A percentile compares a stretch with the other conserved stretches of the same genome.
Evolutionary conservation across 257 asterid species (phyloP).

Genomic region (Paulownia fortunei): DNA sequence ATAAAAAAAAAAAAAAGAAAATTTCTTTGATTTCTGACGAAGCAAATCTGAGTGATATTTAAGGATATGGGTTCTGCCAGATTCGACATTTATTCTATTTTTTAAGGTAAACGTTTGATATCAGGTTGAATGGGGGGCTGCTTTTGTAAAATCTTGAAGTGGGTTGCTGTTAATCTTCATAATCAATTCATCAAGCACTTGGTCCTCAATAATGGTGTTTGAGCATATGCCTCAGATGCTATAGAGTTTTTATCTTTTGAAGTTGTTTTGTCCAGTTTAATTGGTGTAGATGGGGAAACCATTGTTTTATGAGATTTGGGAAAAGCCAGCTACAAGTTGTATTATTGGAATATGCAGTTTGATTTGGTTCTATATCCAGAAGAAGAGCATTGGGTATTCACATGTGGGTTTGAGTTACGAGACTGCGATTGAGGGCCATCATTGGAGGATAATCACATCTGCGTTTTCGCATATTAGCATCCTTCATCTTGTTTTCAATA

Average conservation of each 20-base stretch:
- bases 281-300: constrained; percentile 85
- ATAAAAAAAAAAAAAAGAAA: no score
- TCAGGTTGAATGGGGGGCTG: constrained; percentile 20
- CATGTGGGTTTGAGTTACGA: constrained; percentile 93
- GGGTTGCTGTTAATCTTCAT: constrained; percentile 25
- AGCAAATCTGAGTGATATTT: neutral
- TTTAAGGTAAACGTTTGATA: constrained; percentile 9
- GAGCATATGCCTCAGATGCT: constrained; percentile 21
- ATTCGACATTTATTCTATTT: neutral
- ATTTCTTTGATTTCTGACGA: constrained; percentile 24
- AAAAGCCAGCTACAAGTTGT: constrained; percentile 94
- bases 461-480: constrained; percentile 94
- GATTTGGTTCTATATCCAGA: constrained; percentile 90
- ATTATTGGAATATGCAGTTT: constrained; percentile 74
- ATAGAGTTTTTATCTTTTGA: neutral
- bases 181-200: constrained; percentile 32
- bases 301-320: constrained; percentile 74
- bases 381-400: constrained; percentile 81
- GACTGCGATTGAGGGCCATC: constrained; percentile 79
- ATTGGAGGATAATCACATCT: constrained; percentile 92
- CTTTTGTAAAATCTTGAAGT: constrained; percentile 10
- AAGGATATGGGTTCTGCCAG: constrained; percentile 19
- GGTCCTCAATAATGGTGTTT: constrained; percentile 5
- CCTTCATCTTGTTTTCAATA: constrained; percentile 87
- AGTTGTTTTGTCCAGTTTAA: constrained; percentile 22